Evolutionary conservation across 2,329 filamentous ascomycete species (phyloP), one percentile per base, ranked within the genome.

Genomic region (Colletotrichum tropicale): DNA sequence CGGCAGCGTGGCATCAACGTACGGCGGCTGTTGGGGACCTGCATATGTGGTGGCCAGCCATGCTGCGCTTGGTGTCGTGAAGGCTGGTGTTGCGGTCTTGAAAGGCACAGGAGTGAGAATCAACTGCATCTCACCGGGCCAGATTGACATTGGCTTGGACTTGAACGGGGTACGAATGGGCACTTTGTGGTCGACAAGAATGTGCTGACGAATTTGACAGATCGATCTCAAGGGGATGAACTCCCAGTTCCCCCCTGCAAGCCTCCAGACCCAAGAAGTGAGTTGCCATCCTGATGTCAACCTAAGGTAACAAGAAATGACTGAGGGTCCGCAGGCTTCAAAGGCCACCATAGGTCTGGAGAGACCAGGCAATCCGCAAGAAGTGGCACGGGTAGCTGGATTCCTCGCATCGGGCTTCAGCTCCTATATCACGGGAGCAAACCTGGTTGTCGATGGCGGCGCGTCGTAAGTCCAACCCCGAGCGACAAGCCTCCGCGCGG

Each of bases 351-450:
- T 92, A 77, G 91, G 91, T 8, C 80, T 93, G 21, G 91, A 92
- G 81, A 86, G 91, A 74, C 86, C 89, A 10, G 91, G 91, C 0
- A 80, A 87, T 21, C 89, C 91, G 0, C 87, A 88, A 66, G 91
- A 93, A 80, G 89, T 93, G 12, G 91, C 87, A 1, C 83, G 89
- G 43, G 91, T 92, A 5, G 91, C 89, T 1, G 91, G 91, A 0
- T 93, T 93, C 80, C 83, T 93, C 77, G 91, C 91, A 4, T 91
- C 88, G 81, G 90, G 90, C 0, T 93, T 93, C 81, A 91, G 89
- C 76, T 90, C 87, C 71, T 93, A 93, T 82, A 87, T 93, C 58
- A 93, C 89, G 1, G 91, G 91, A 2, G 86, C 89, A 3, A 93
- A 93, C 80, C 82, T 93, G 79, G 87, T 92, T 16, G 91, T 93